Evolutionary conservation across 768 basidiomycete genomes (phyloP).

Genomic region (Lactarius quietus): DNA sequence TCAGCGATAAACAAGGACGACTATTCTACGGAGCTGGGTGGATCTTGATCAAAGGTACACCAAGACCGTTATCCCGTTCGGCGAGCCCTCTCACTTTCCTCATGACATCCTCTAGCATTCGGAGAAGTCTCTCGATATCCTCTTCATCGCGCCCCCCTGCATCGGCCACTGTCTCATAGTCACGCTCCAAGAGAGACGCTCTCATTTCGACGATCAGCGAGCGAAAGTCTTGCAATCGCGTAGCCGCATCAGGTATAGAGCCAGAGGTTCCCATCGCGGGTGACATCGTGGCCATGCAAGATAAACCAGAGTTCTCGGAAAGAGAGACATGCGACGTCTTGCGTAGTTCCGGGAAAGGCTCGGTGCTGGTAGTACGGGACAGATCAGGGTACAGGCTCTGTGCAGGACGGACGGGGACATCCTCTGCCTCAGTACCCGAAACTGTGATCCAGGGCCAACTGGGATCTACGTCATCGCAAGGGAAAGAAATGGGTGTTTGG

Average conservation of each 20-base stretch:
- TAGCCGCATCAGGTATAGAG: conserved; percentile 3
- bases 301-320: not conserved
- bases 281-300: not conserved
- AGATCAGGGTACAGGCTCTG: not conserved
- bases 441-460: not conserved
- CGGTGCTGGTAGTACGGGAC: not conserved
- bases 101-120: conserved; percentile 20
- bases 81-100: conserved; percentile 8
- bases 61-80: not conserved
- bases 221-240: conserved; percentile 15
- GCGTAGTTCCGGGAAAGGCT: not conserved
- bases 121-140: conserved; percentile 9
- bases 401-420: not conserved
- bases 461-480: conserved; percentile 1
- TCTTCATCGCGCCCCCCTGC: not conserved
- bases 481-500: not conserved
- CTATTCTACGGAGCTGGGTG: not conserved
- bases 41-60: not conserved
- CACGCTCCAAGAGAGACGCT: not conserved
- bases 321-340: not conserved
- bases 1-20: not conserved
- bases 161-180: not conserved
- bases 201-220: conserved; percentile 15
- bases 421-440: not conserved
- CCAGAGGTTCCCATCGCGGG: not conserved